Evolutionary conservation across 345 rosid genomes (phyloP).

Genomic region (Pugionium dolabratum): DNA sequence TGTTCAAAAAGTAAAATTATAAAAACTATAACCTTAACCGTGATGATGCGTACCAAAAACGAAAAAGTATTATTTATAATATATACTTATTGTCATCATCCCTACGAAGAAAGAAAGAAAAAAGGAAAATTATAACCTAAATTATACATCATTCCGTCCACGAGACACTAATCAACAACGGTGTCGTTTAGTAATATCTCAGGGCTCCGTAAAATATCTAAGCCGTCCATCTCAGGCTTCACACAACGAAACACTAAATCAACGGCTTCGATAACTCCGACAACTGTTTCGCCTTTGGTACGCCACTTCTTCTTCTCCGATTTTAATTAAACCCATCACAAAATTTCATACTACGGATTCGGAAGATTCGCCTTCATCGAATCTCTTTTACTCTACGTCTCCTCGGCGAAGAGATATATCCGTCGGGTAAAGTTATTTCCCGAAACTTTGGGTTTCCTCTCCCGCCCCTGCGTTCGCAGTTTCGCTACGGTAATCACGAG

Average conservation of each 20-base stretch:
- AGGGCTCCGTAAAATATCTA: conserved; percentile 12
- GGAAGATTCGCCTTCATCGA: conserved; percentile 17
- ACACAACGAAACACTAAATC: conserved; percentile 19
- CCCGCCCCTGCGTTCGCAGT: neutral
- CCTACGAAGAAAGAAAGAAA: neutral
- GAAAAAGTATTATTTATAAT: no score
- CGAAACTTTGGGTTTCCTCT: conserved; percentile 12
- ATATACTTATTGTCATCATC: no score
- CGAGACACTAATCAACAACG: conserved; percentile 2
- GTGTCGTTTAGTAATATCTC: conserved; percentile 16
- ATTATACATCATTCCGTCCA: conserved; percentile 12
- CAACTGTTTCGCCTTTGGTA: conserved; percentile 33
- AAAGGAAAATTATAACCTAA: neutral
- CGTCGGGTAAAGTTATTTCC: conserved; percentile 8
- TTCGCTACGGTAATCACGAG: conserved; percentile 17
- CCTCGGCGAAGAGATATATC: conserved; percentile 5
- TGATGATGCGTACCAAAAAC: no score
- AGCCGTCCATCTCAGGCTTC: conserved; percentile 33
- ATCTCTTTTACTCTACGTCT: conserved; percentile 36
- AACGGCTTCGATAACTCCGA: conserved; percentile 33
- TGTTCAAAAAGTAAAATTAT: no score
- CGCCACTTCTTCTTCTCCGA: conserved; percentile 35
- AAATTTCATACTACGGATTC: neutral
- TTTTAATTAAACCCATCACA: conserved; percentile 19
- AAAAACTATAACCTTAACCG: no score